phyloP scores from a whole-genome alignment of 139 green algal genomes.

The Tetraselmis striata region DNA sequence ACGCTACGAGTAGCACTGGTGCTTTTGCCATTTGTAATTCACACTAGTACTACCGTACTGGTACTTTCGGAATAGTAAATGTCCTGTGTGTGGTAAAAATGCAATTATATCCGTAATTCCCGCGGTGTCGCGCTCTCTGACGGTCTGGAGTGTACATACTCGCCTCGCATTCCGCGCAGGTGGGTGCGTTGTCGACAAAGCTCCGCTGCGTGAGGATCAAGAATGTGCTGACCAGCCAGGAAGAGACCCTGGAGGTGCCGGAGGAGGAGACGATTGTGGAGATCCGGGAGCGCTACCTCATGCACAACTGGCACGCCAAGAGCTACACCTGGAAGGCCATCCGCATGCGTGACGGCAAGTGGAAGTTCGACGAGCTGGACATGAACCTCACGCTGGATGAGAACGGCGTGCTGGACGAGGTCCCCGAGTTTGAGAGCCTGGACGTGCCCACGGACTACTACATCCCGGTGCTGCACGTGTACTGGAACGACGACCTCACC shows the following conservation, averaged over 20 bases:
- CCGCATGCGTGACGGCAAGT: conserved; percentile 2
- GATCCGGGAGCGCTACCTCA: conserved; percentile 65
- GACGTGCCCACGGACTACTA: conserved; percentile 45
- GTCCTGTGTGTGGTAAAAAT: no score
- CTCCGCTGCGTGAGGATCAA: conserved; percentile 64
- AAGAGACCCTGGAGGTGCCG: conserved; percentile 62
- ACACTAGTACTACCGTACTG: no score
- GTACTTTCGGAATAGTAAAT: no score
- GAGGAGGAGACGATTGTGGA: conserved; percentile 65
- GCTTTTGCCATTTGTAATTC: no score
- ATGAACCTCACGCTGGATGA: conserved; percentile 55
- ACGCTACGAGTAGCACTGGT: no score
- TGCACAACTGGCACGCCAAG: conserved; percentile 60
- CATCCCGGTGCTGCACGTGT: conserved; percentile 64
- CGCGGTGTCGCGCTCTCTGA: no score
- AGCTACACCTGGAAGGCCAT: conserved; percentile 76
- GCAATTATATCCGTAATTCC: no score
- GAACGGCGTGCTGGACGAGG: conserved; percentile 59
- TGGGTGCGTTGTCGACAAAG: conserved; percentile 38
- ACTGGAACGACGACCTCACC: conserved; percentile 72
- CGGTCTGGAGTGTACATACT: no score
- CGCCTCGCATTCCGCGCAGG: conserved; percentile 30
- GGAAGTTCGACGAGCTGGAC: conserved; percentile 49
- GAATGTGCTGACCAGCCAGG: conserved; percentile 75
- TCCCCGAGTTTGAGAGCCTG: conserved; percentile 44